Percentiles rank a stretch among this genome's conserved stretches.
These are phyloP conservation scores for Allium sativum DNA, from an alignment of 106 monocot species.

Conservation along the genomic window DNA sequence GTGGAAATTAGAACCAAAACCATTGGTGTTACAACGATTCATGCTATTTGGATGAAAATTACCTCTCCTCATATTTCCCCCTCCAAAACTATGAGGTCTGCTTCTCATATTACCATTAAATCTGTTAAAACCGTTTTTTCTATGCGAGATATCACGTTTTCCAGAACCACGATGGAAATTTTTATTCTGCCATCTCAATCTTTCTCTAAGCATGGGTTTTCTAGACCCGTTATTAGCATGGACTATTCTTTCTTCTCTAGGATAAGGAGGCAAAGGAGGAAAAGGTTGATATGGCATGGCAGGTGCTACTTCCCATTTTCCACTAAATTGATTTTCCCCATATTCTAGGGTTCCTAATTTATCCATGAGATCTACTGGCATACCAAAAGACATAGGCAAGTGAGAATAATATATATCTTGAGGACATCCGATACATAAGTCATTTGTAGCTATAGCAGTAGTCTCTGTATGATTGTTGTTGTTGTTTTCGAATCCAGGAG, in stretches of 20 bases:
- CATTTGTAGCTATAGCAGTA: slow-evolving; percentile 1
- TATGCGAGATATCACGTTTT: neutral
- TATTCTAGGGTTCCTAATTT: slow-evolving; percentile 38
- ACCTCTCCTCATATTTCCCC: no score
- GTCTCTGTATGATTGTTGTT: neutral
- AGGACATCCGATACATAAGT: slow-evolving; percentile 20
- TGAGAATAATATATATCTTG: slow-evolving; percentile 48
- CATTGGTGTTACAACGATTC: slow-evolving; percentile 3
- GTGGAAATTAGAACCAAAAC: slow-evolving; percentile 10
- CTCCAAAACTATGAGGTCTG: slow-evolving; percentile 1
- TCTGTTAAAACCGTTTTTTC: neutral
- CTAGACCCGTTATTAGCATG: neutral
- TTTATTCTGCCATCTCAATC: neutral
- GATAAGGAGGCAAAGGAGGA: slow-evolving; percentile 67
- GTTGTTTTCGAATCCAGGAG: slow-evolving; percentile 39
- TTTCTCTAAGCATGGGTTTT: neutral
- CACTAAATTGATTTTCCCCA: neutral
- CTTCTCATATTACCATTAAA: slow-evolving; percentile 9
- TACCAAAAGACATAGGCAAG: slow-evolving; percentile 57
- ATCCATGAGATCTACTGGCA: slow-evolving; percentile 48
- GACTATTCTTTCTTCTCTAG: slow-evolving; percentile 7
- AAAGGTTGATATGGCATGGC: slow-evolving; percentile 79
- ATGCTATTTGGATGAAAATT: no score
- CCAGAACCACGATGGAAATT: neutral
- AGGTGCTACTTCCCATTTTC: slow-evolving; percentile 56